These are phyloP conservation scores for Cordyceps cicadae DNA, from an alignment of 2,329 filamentous ascomycete species.

Conservation along the genomic window DNA sequence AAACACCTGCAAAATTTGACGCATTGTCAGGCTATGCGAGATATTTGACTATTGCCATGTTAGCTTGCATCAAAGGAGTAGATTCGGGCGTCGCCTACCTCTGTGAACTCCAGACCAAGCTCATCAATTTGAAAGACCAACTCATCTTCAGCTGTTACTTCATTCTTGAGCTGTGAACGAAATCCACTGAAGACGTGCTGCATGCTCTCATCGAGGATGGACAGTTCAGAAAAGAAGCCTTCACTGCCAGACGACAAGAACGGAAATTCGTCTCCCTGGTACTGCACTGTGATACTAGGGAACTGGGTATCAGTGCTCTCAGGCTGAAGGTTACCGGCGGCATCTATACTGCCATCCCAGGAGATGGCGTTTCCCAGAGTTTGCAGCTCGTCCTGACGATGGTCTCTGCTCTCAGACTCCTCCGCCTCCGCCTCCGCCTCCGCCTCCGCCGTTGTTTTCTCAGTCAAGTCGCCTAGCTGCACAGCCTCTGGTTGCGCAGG, in stretches of 20 bases:
- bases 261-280: conserved; percentile 36
- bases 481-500: conserved; percentile 4
- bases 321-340: conserved; percentile 1
- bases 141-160: conserved; percentile 38
- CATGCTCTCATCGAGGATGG: conserved; percentile 35
- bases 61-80: conserved; percentile 15
- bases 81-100: conserved; percentile 27
- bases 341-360: background rate
- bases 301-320: conserved; percentile 15
- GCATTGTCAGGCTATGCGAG: conserved; percentile 29
- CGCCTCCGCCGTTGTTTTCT: background rate
- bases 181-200: conserved; percentile 36
- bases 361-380: background rate
- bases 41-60: conserved; percentile 27
- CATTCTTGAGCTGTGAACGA: conserved; percentile 37
- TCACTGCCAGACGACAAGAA: conserved; percentile 29
- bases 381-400: conserved; percentile 2
- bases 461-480: background rate
- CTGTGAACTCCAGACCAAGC: conserved; percentile 44
- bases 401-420: conserved; percentile 2
- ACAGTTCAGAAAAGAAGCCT: conserved; percentile 37
- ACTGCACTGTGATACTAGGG: conserved; percentile 33
- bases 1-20: conserved; percentile 34
- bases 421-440: conserved; percentile 5
- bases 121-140: conserved; percentile 44